Evolutionary conservation across 2,329 filamentous ascomycete species (phyloP).

Genomic region (Nemania abortiva): DNA sequence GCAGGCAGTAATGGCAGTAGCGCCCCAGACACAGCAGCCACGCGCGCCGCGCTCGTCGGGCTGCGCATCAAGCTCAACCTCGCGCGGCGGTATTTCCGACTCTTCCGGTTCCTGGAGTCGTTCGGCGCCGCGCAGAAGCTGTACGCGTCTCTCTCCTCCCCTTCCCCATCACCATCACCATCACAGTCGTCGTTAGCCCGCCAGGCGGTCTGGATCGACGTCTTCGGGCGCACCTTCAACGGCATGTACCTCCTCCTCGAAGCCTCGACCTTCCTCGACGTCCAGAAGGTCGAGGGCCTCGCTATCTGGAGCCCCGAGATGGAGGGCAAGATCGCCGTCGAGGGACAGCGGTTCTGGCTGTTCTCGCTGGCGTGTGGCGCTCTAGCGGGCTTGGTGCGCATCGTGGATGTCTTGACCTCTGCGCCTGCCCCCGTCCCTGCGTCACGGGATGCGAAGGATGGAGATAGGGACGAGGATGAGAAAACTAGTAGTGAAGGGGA

Average conservation of each 20-base stretch:
- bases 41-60: constrained; percentile 49
- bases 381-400: constrained; percentile 56
- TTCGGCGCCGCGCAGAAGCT: constrained; percentile 64
- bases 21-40: constrained; percentile 41
- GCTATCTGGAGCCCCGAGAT: constrained; percentile 65
- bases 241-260: constrained; percentile 76
- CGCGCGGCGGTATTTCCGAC: constrained; percentile 72
- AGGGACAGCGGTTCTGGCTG: constrained; percentile 79
- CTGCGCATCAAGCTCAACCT: constrained; percentile 60
- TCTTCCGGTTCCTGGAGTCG: constrained; percentile 75
- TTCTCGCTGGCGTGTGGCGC: constrained; percentile 68
- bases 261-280: constrained; percentile 70
- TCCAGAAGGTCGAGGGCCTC: constrained; percentile 57
- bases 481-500: constrained; percentile 9
- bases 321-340: constrained; percentile 62
- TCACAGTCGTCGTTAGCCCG: not conserved
- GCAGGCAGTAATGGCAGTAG: not conserved
- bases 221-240: constrained; percentile 69
- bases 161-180: not conserved
- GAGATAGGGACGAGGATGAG: constrained; percentile 15
- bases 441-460: constrained; percentile 37
- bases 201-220: constrained; percentile 60
- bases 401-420: constrained; percentile 54
- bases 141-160: constrained; percentile 50
- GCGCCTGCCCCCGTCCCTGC: constrained; percentile 52